phyloP scores from a whole-genome alignment of 2,329 filamentous ascomycete species.

The Fusarium pininemorale region DNA sequence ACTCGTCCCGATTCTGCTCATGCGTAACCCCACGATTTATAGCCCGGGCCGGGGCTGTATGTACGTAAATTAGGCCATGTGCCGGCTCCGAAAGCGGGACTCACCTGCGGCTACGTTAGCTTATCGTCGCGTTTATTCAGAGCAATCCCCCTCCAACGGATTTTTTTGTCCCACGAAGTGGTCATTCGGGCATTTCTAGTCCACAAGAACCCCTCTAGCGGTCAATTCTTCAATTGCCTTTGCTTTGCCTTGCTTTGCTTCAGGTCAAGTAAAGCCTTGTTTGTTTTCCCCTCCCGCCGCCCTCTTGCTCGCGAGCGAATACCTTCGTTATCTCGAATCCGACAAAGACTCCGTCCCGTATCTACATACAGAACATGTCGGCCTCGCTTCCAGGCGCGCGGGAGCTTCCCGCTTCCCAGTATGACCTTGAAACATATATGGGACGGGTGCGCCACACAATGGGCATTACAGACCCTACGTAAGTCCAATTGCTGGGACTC shows the following conservation, averaged over 20 bases:
- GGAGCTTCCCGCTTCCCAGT: slow-evolving; percentile 89
- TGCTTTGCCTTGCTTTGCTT: neutral
- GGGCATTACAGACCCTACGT: slow-evolving; percentile 95
- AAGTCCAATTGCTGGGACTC: slow-evolving; percentile 53
- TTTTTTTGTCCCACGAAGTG: slow-evolving; percentile 34
- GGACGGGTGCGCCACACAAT: slow-evolving; percentile 90
- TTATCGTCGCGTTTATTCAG: slow-evolving; percentile 44
- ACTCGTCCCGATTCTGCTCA: slow-evolving; percentile 17
- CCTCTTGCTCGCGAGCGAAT: slow-evolving; percentile 8
- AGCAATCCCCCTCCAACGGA: slow-evolving; percentile 13
- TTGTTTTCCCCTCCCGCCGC: neutral
- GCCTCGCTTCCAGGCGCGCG: slow-evolving; percentile 73
- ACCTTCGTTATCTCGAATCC: slow-evolving; percentile 12
- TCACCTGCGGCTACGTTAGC: slow-evolving; percentile 33
- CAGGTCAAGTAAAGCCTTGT: neutral
- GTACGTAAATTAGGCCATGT: slow-evolving; percentile 29
- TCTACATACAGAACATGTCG: slow-evolving; percentile 60
- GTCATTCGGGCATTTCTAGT: slow-evolving; percentile 31
- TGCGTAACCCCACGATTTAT: slow-evolving; percentile 28
- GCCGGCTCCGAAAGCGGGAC: slow-evolving; percentile 45
- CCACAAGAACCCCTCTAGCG: slow-evolving; percentile 25
- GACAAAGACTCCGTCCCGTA: too few relatives aligned
- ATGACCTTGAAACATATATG: slow-evolving; percentile 94
- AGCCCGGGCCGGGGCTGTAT: slow-evolving; percentile 21
- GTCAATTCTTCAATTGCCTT: slow-evolving; percentile 7